Evolutionary conservation across 1,284 basidiomycete genomes (phyloP).

Genomic region (Pascua guehoae): DNA sequence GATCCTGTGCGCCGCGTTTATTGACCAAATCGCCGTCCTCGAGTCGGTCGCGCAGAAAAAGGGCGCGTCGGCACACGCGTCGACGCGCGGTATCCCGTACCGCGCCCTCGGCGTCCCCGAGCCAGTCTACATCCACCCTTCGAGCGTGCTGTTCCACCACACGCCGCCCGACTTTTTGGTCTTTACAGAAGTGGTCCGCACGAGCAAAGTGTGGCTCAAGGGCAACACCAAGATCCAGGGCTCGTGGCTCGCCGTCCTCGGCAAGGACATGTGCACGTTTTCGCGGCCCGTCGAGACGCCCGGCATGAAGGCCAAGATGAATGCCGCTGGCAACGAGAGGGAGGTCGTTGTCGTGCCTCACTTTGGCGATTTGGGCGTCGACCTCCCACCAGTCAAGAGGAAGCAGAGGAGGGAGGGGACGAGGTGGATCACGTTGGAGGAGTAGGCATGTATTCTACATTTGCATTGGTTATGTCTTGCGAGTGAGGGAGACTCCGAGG

Average conservation of each 20-base stretch:
- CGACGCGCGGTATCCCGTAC: slow-evolving; percentile 78
- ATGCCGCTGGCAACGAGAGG: slow-evolving; percentile 40
- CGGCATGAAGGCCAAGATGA: slow-evolving; percentile 15
- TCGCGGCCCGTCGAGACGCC: slow-evolving; percentile 76
- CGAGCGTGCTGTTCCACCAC: slow-evolving; percentile 67
- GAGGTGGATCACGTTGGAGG: slow-evolving; percentile 46
- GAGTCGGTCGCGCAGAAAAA: slow-evolving; percentile 70
- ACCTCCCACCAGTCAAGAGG: slow-evolving; percentile 70
- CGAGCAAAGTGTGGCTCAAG: slow-evolving; percentile 74
- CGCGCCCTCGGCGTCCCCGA: slow-evolving; percentile 74
- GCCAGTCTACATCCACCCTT: slow-evolving; percentile 90
- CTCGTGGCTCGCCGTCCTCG: slow-evolving; percentile 79
- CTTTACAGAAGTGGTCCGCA: slow-evolving; percentile 75
- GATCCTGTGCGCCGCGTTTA: slow-evolving; percentile 82
- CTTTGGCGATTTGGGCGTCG: slow-evolving; percentile 78
- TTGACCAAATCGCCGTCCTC: slow-evolving; percentile 92
- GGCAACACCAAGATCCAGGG: slow-evolving; percentile 84
- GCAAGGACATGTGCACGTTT: slow-evolving; percentile 76
- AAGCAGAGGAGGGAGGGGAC: slow-evolving; percentile 49
- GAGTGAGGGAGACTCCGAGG: too few relatives aligned
- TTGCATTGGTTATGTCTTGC: neutral
- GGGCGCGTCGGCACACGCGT: slow-evolving; percentile 61
- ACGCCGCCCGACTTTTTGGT: slow-evolving; percentile 84
- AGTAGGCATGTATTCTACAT: slow-evolving; percentile 11
- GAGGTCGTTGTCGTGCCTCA: slow-evolving; percentile 66